These are phyloP conservation scores for Phlebiopsis gigantea DNA, from an alignment of 768 basidiomycete species.

Conservation along the genomic window DNA sequence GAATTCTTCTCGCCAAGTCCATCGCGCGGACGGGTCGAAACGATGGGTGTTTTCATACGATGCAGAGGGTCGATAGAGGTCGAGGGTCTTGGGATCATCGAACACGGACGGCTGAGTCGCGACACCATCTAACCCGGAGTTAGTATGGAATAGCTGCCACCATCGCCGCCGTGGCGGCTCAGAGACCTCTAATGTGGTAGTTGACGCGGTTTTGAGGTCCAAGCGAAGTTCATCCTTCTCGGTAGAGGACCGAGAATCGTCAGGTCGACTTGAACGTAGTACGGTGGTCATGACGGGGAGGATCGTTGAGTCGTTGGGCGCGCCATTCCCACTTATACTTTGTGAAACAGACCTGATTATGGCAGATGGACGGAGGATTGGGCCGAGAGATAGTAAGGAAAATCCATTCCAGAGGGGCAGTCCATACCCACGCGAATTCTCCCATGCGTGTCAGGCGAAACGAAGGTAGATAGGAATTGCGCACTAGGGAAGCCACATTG, in stretches of 20 bases:
- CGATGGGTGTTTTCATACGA: conserved; percentile 57
- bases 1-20: conserved; percentile 69
- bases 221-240: conserved; percentile 8
- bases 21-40: conserved; percentile 60
- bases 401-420: not conserved
- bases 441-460: conserved; percentile 2
- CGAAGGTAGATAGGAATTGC: conserved; percentile 1
- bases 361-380: not conserved
- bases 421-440: not conserved
- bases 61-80: conserved; percentile 47
- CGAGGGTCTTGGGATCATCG: conserved; percentile 46
- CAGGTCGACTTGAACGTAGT: not conserved
- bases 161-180: not conserved
- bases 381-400: not conserved
- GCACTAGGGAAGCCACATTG: conserved; percentile 11
- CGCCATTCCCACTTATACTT: not conserved
- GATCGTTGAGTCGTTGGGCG: not conserved
- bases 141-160: not conserved
- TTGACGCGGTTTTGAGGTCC: not conserved
- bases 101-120: conserved; percentile 62
- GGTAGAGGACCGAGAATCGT: not conserved
- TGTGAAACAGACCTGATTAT: not conserved
- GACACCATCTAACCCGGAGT: conserved; percentile 41
- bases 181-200: not conserved
- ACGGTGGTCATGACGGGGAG: conserved; percentile 1